Percentiles rank a stretch among this genome's conserved stretches.
Evolutionary conservation across 192 early-diverging fungal genomes (phyloP).

Genomic region (Coemansia sp.): DNA sequence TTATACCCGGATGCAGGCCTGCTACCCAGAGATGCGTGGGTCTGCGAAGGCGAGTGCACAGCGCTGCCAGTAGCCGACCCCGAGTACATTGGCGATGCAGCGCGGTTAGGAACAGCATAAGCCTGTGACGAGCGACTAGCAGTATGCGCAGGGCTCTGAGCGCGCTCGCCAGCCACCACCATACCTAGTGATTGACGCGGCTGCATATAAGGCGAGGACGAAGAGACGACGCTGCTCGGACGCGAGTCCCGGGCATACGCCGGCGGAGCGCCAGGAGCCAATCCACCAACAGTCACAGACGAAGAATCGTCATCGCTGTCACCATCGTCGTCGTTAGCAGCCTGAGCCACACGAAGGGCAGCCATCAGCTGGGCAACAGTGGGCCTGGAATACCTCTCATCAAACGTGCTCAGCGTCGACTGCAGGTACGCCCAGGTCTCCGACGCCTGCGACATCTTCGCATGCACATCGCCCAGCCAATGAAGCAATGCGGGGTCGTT

Average conservation of each 20-base stretch:
- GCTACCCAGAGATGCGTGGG: constrained; percentile 1
- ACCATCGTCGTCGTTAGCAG: constrained; percentile 13
- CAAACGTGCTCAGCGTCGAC: constrained; percentile 10
- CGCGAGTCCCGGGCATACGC: constrained; percentile 9
- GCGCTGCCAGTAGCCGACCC: constrained; percentile 8
- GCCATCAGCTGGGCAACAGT: constrained; percentile 29
- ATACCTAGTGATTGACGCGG: constrained; percentile 8
- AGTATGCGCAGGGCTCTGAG: constrained; percentile 21
- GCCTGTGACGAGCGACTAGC: neutral
- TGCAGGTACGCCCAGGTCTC: constrained; percentile 45
- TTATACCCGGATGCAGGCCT: too few species aligned
- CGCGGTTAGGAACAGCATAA: constrained; percentile 18
- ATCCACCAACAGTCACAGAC: constrained; percentile 2
- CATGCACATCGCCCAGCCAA: constrained; percentile 33
- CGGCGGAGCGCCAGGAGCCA: neutral
- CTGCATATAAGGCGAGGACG: constrained; percentile 27
- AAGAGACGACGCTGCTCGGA: constrained; percentile 22
- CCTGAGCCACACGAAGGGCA: constrained; percentile 23
- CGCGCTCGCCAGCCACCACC: neutral
- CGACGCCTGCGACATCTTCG: constrained; percentile 22
- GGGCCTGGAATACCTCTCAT: constrained; percentile 10
- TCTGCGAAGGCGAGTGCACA: constrained; percentile 17
- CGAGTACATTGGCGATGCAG: constrained; percentile 14
- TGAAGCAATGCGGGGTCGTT: constrained; percentile 11
- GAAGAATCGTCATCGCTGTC: constrained; percentile 15